Evolutionary conservation across 2,329 filamentous ascomycete species (phyloP).

Genomic region (Hymenoscyphus occultus): DNA sequence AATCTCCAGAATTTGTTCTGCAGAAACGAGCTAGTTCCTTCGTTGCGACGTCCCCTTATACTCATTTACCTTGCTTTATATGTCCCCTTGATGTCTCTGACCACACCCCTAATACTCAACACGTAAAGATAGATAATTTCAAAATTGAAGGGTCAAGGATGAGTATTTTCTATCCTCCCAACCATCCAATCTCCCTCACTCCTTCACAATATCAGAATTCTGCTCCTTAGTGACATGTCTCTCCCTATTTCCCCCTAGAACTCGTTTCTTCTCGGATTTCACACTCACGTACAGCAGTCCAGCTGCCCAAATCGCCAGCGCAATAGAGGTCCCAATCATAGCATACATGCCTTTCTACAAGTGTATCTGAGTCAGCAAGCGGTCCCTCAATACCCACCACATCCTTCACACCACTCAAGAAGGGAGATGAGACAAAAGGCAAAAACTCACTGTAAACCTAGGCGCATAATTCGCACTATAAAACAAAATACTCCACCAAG

Average conservation of each 20-base stretch:
- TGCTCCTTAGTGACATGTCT: neutral
- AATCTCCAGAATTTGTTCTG: too few species aligned
- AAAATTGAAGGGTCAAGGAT: too few species aligned
- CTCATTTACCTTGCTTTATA: too few species aligned
- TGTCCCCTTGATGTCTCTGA: too few species aligned
- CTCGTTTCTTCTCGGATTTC: slow-evolving; percentile 38
- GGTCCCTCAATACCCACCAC: neutral
- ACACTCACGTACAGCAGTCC: slow-evolving; percentile 47
- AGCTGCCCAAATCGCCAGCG: slow-evolving; percentile 57
- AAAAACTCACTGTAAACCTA: slow-evolving; percentile 33
- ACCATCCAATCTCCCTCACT: neutral
- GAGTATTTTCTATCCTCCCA: too few species aligned
- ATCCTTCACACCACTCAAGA: neutral
- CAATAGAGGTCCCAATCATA: slow-evolving; percentile 64
- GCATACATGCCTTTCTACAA: slow-evolving; percentile 65
- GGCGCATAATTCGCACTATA: slow-evolving; percentile 66
- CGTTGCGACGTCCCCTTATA: too few species aligned
- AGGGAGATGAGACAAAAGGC: slow-evolving; percentile 27
- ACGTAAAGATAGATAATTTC: too few species aligned
- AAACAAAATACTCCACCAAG: slow-evolving; percentile 72
- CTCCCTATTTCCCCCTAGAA: slow-evolving; percentile 13
- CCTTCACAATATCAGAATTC: neutral
- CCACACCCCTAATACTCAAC: too few species aligned
- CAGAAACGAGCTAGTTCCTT: too few species aligned
- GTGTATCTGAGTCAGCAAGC: slow-evolving; percentile 1